Conservation (phyloP, 192 early-diverging fungal species). For the Rhizoclosmatium sp. region DNA sequence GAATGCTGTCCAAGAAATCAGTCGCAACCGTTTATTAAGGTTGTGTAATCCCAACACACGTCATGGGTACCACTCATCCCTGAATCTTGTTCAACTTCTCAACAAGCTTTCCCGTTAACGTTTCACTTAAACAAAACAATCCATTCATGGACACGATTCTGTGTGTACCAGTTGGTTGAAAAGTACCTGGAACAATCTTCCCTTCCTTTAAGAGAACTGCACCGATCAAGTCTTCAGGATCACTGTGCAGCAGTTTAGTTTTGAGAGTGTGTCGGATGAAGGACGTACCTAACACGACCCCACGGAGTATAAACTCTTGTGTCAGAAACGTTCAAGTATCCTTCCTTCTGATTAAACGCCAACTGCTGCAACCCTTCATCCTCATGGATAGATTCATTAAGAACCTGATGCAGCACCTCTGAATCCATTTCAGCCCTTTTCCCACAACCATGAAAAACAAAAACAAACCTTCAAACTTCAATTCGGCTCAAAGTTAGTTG, state of each 20-base stretch:
- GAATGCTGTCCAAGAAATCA: too few species aligned
- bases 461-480: slow-evolving; percentile 17
- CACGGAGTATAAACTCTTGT: slow-evolving; percentile 42
- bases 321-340: slow-evolving; percentile 58
- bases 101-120: slow-evolving; percentile 46
- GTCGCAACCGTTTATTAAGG: too few species aligned
- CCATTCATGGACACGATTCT: slow-evolving; percentile 50
- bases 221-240: slow-evolving; percentile 60
- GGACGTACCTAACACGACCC: slow-evolving; percentile 46
- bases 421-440: not conserved
- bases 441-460: not conserved
- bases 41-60: too few species aligned
- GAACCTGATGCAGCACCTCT: slow-evolving; percentile 6
- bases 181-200: slow-evolving; percentile 34
- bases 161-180: slow-evolving; percentile 51
- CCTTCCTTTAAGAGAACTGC: slow-evolving; percentile 45
- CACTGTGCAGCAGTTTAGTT: slow-evolving; percentile 32
- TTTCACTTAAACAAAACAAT: slow-evolving; percentile 48
- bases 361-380: slow-evolving; percentile 11
- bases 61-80: not conserved
- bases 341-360: slow-evolving; percentile 46
- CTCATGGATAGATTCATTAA: slow-evolving; percentile 1
- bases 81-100: slow-evolving; percentile 9
- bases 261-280: not conserved
- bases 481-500: slow-evolving; percentile 11